phyloP scores from a whole-genome alignment of 345 rosid genomes.

The Euphorbia pulcherrima region DNA sequence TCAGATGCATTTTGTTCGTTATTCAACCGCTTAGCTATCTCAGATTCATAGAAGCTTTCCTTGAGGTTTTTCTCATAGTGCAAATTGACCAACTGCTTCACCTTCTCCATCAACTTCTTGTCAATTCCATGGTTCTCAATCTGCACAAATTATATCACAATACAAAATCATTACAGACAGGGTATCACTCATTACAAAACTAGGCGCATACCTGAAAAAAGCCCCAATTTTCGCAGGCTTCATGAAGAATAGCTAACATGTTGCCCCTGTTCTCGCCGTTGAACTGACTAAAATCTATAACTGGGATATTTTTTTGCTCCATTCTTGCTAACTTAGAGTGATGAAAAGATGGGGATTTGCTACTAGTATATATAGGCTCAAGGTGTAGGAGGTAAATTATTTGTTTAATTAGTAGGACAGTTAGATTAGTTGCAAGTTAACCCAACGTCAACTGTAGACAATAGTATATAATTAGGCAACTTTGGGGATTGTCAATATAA shows the following conservation, averaged over 20 bases:
- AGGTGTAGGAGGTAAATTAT: background rate
- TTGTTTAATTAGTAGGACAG: slow-evolving; percentile 6
- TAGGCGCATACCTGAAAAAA: slow-evolving; percentile 55
- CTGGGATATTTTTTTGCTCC: slow-evolving; percentile 54
- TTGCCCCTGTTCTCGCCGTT: slow-evolving; percentile 59
- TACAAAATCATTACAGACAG: background rate
- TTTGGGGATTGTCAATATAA: background rate
- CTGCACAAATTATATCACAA: slow-evolving; percentile 34
- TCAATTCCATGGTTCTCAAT: slow-evolving; percentile 76
- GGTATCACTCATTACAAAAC: background rate
- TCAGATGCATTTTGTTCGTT: slow-evolving; percentile 36
- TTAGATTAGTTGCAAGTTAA: slow-evolving; percentile 10
- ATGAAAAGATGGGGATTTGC: background rate
- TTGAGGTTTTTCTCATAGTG: slow-evolving; percentile 68
- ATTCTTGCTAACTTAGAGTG: background rate
- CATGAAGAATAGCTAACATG: slow-evolving; percentile 61
- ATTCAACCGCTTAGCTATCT: slow-evolving; percentile 47
- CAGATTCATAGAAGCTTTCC: slow-evolving; percentile 62
- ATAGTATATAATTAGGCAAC: background rate
- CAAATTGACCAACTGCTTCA: slow-evolving; percentile 55
- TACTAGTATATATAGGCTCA: slow-evolving; percentile 8
- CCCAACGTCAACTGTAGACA: background rate
- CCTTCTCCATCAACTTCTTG: slow-evolving; percentile 67
- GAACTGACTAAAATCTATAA: slow-evolving; percentile 57
- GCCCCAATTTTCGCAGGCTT: slow-evolving; percentile 89